phyloP scores from a whole-genome alignment of 148 eudicot species.

The Rhododendron ovatum region DNA sequence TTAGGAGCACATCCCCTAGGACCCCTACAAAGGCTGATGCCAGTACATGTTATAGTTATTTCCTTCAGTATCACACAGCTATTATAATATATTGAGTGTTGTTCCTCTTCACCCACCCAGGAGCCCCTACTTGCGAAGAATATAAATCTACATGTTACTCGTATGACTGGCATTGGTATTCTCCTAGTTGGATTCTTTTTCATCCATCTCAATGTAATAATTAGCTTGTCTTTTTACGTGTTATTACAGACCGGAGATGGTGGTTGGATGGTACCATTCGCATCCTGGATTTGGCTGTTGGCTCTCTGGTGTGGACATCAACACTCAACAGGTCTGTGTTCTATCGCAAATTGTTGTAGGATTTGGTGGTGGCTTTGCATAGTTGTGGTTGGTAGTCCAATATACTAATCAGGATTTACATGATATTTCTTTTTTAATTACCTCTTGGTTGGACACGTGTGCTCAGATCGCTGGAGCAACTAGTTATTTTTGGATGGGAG shows the following conservation, averaged over 20 bases:
- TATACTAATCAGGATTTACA: background rate
- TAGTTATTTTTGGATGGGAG: too few relatives aligned
- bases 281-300: conserved; percentile 96
- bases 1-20: background rate
- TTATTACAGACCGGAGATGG: conserved; percentile 72
- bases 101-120: background rate
- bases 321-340: conserved; percentile 67
- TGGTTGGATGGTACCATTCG: conserved; percentile 93
- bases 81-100: background rate
- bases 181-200: background rate
- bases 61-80: background rate
- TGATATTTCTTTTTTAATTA: too few relatives aligned
- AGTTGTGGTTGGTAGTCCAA: background rate
- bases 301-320: conserved; percentile 92
- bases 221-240: conserved; percentile 7
- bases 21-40: background rate
- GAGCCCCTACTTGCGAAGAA: background rate
- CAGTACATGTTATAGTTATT: background rate
- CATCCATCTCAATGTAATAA: background rate
- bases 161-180: background rate
- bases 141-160: background rate
- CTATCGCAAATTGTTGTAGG: background rate
- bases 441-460: too few relatives aligned
- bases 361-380: background rate
- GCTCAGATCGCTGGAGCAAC: too few relatives aligned